Percentiles rank a stretch among this genome's conserved stretches.
Conservation (phyloP, 2,329 filamentous ascomycete species). For the Trichoderma breve region DNA sequence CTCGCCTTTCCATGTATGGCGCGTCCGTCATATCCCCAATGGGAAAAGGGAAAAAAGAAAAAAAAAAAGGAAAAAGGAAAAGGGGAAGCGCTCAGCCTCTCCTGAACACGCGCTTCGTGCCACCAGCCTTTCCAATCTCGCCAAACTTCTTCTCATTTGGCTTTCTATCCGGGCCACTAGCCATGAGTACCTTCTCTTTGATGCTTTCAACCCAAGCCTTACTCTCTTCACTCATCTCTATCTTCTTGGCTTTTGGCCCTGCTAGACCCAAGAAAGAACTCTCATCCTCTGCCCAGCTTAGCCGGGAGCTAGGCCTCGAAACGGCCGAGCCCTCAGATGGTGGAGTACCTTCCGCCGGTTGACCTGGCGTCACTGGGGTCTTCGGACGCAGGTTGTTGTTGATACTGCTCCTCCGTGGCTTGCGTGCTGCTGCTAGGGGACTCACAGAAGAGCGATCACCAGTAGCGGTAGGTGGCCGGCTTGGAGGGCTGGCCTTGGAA, state of each 20-base stretch:
- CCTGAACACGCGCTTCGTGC: conserved; percentile 69
- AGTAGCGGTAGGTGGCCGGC: conserved; percentile 42
- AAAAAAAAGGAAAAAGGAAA: background rate
- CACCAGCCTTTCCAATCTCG: conserved; percentile 69
- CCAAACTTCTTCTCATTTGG: conserved; percentile 51
- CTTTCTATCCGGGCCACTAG: conserved; percentile 55
- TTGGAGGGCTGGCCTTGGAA: conserved; percentile 42
- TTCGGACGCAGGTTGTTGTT: conserved; percentile 37
- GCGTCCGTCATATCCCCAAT: background rate
- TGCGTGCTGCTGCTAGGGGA: conserved; percentile 51
- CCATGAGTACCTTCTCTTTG: conserved; percentile 73
- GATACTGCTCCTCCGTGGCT: conserved; percentile 47
- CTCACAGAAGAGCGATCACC: conserved; percentile 41
- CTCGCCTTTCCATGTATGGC: conserved; percentile 1
- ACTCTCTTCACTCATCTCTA: conserved; percentile 69
- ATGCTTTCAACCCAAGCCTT: conserved; percentile 80
- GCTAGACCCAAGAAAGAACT: conserved; percentile 64
- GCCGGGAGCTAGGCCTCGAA: conserved; percentile 52
- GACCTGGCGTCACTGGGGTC: conserved; percentile 42
- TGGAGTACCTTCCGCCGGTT: conserved; percentile 39
- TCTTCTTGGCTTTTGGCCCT: conserved; percentile 64
- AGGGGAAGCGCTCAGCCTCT: conserved; percentile 30
- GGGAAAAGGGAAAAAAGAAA: background rate
- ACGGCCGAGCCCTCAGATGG: conserved; percentile 45
- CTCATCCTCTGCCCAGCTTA: conserved; percentile 60